Evolutionary conservation across 148 eudicot species (phyloP), one percentile per base, ranked within the genome.

Genomic region (Suaeda aralocaspica): DNA sequence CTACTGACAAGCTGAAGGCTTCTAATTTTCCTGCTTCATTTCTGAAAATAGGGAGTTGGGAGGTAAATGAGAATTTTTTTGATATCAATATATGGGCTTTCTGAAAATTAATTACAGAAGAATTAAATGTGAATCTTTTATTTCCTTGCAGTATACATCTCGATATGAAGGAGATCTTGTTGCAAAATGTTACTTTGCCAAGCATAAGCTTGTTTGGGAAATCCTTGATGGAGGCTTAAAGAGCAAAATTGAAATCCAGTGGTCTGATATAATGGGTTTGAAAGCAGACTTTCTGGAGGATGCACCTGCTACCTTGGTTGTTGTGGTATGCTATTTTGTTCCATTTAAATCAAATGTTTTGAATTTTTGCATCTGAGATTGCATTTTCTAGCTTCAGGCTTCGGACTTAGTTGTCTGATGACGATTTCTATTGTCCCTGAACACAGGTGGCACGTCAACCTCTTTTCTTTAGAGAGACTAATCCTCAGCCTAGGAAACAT

Each of bases 141-240:
- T 55, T 68, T 69, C 22, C 42, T 88, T 71, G 78, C 90, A 95
- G 99, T 95, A 86, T 78, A 73, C 70, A 68, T 88, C 97, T 30
- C 87, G 72, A 69, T 79, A 83, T 64, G 96, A 89, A 79, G 96
- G 96, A 62, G 99, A 91, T 82, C 82, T 95, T 63, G 93, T 95
- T 60, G 97, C 93, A 34, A 95, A 95, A 79, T 95, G 99, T 82
- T 95, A 91, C 82, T 95, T 89, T 79, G 96, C 96, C 7, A 95
- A 91, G 79, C 91, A 89, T 68, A 95, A 95, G 76, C 89, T 95
- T 60, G 97, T 95, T 2, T 95, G 99, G 99, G 99, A 95, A 82
- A 79, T 91, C 69, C 92, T 91, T 73, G 87, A 91, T 4, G 87
- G 88, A 74, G 97, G 97, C 39, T 86, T 91, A 31, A 95, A 95